Evolutionary conservation across 2,329 filamentous ascomycete genomes (phyloP).

Genomic region (Paramyrothecium sp.): DNA sequence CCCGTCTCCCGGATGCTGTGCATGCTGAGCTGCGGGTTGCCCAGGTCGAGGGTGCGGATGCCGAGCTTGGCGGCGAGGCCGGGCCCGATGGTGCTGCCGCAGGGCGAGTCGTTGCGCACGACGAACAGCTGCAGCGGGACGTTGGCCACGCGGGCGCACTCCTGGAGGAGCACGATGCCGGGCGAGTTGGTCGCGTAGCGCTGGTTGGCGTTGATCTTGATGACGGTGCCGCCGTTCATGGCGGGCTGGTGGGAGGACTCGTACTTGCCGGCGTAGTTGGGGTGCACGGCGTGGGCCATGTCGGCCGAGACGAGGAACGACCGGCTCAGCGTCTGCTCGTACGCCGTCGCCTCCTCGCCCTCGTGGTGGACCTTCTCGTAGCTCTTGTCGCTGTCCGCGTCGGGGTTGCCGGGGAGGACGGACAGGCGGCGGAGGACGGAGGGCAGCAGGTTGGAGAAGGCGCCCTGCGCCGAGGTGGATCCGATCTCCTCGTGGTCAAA

Average conservation of each 20-base stretch:
- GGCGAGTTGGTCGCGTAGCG: slow-evolving; percentile 96
- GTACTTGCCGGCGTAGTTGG: slow-evolving; percentile 92
- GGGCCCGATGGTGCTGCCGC: slow-evolving; percentile 96
- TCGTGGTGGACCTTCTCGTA: slow-evolving; percentile 59
- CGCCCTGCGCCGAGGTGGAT: slow-evolving; percentile 87
- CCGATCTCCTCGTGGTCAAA: slow-evolving; percentile 99
- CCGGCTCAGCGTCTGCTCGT: slow-evolving; percentile 86
- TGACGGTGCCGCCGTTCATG: slow-evolving; percentile 95
- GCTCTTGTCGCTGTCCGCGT: slow-evolving; percentile 63
- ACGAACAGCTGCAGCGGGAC: slow-evolving; percentile 96
- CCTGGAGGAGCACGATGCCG: slow-evolving; percentile 88
- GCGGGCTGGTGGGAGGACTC: slow-evolving; percentile 86
- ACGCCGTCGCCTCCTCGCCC: slow-evolving; percentile 71
- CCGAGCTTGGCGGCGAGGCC: slow-evolving; percentile 88
- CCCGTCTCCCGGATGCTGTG: slow-evolving; percentile 94
- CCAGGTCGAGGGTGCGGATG: slow-evolving; percentile 84
- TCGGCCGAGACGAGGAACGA: slow-evolving; percentile 96
- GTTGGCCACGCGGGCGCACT: slow-evolving; percentile 70
- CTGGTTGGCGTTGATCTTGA: slow-evolving; percentile 98
- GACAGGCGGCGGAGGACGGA: slow-evolving; percentile 84
- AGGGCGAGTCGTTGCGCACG: slow-evolving; percentile 90
- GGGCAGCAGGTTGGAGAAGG: slow-evolving; percentile 87
- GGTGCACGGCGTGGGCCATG: slow-evolving; percentile 96
- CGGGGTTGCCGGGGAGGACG: slow-evolving; percentile 65
- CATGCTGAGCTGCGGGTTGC: slow-evolving; percentile 94